Evolutionary conservation across 2,329 filamentous ascomycete species (phyloP), one percentile per base, ranked within the genome.

Genomic region (Fusarium euwallaceae): DNA sequence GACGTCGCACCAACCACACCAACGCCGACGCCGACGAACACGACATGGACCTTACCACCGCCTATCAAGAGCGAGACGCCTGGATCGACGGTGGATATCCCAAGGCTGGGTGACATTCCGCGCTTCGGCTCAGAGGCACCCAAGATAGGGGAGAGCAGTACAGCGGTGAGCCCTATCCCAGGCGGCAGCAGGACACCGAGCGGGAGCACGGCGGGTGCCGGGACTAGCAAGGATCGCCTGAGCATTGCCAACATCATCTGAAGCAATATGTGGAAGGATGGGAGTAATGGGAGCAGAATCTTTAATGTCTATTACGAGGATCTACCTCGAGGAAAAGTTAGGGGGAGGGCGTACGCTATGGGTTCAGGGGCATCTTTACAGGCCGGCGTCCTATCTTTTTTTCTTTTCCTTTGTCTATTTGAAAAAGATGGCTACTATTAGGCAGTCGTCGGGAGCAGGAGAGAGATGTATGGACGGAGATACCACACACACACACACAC

Each of bases 201-300:
- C 37, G 77, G 72, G 59, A 70, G 73, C 36, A 39, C 59, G 29
- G 61, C 66, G 22, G 61, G 61, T 7, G 61, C 64, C 45, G 61
- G 69, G n/a, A 79, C 70, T 20, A 75, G 70, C 59, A 80, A 78
- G 56, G 81, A 83, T 51, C 80, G 81, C n/a, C 71, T 85, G 61
- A 85, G 84, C 73, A 85, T 85, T 72, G 84, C 84, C 12, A 85
- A 86, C 58, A 86, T 86, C n/a, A 86, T 86, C 34, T 86, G 73
- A 78, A 27, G 39, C 59, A 29, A 29, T 12, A 29, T 59, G 55
- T 36, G 6, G n/a, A 27, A 24, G 22, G 56, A 39, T 24, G 60
- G 36, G 39, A 32, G 27, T 64, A 41, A 69, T 37, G 24, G 70
- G 67, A 61, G 61, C 48, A 48, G 67, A 45, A 58, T 68, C 55